Base-by-base conservation (phyloP, 305 asterid genomes). In the Andrographis paniculata region DNA sequence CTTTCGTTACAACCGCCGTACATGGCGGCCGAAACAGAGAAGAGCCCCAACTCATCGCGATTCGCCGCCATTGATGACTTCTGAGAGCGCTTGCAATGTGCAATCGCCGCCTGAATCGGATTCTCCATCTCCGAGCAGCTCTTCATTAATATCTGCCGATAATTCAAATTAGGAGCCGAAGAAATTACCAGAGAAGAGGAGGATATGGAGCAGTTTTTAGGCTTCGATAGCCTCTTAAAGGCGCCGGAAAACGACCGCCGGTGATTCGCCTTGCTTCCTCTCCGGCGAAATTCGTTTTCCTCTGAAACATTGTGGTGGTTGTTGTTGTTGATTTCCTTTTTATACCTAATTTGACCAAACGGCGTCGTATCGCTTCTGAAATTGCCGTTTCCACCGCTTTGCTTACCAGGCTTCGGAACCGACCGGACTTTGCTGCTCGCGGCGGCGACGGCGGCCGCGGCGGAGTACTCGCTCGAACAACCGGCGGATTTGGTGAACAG, bases 31-130 rank as follows among this genome's bases (percentile, higher is more conserved):
- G 38, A 33, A n/a, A 11, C 38, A 5, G 38, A 1, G 0, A 33
- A 11, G 13, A 33, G 12, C 1, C 13, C 38, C 12, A 11, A 7
- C 12, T 33, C 38, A 13, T 33, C 1, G 38, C n/a, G 13, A 2
- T 33, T 33, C 1, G 38, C 38, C 13, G 38, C 11, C 0, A 7
- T 9, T 9, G 13, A 33, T n/a, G 12, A 4, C 42, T 37, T 66
- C 18, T 75, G 88, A 56, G 94, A 80, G 33, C 64, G 80, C 51
- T 83, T 87, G 66, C 96, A 87, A 46, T 87, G 87, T 16, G 93
- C 93, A 64, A 87, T 87, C 30, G 96, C 96, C 14, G 89, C 93
- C 53, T 80, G 96, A 38, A 87, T 87, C 35, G 93, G 83, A 59
- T 68, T 83, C 52, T 87, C 96, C n/a, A 47, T 20, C 42, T 83